Evolutionary conservation across 176 grass and related monocot genomes (phyloP), one percentile per base, ranked within the genome.

Genomic region (Musa troglodytarum): DNA sequence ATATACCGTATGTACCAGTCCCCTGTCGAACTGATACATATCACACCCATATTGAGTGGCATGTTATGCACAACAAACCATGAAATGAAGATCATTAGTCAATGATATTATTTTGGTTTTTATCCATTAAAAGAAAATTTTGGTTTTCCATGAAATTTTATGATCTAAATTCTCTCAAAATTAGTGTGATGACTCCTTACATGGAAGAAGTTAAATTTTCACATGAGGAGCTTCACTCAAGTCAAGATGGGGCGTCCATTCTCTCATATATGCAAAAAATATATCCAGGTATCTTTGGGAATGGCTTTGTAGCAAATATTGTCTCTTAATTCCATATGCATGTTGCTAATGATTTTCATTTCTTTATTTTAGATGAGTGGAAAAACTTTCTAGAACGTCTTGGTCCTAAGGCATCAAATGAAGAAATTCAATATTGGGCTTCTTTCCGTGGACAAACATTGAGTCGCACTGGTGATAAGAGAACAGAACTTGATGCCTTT

Each of bases 401-500:
- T 77, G 89, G 79, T 70, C 9, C 74, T 61, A 82, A 78, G 61
- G 43, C 67, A 57, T 88, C 84, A 24, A 77, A 78, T 83, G 93
- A 97, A 67, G 90, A 97, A 3, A 78, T 92, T 54, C 79, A 83
- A 84, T 85, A 88, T 56, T 97, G 93, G 93, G 93, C 93, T 88
- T 97, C 93, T 79, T 97, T 85, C 57, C 89, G 77, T 85, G 93
- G 93, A 68, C 93, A 97, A 88, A 97, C 93, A 82, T 78, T 97
- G 57, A 97, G 89, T 71, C 90, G 93, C 53, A 97, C 93, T 69
- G 93, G 93, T 97, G 84, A 81, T 83, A 25, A 54, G 12, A 76
- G 34, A 63, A 4, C 64, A 19, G 14, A 52, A 19, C 19, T 54
- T 25, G 24, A 19, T 65, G 3, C 20, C 23, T 68, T 66, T n/a